A percentile compares a stretch with the other conserved stretches of the same genome.
phyloP scores from a whole-genome alignment of 805 yeast species.

The Teunomyces barrocoloradensis region DNA sequence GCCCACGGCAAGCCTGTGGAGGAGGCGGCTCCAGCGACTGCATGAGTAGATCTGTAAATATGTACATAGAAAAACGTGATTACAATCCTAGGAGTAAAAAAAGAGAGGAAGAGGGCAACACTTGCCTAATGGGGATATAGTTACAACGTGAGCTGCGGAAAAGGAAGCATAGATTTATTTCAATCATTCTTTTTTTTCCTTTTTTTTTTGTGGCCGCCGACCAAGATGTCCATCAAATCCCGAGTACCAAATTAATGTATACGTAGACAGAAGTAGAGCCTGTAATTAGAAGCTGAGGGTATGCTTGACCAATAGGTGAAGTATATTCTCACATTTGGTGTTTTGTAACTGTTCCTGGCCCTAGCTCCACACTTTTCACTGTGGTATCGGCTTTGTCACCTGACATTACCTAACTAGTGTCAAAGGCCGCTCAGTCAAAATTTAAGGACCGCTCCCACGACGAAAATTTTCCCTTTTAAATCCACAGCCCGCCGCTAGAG shows the following conservation, averaged over 20 bases:
- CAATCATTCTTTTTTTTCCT: neutral
- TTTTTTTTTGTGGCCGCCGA: neutral
- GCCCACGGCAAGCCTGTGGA: neutral
- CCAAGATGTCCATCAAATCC: too few species aligned
- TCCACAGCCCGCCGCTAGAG: neutral
- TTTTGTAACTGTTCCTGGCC: too few species aligned
- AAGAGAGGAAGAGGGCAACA: neutral
- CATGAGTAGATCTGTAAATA: conserved; percentile 9
- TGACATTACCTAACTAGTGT: conserved; percentile 12
- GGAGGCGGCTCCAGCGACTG: conserved; percentile 1
- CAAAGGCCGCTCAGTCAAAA: conserved; percentile 8
- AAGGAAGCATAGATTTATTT: neutral
- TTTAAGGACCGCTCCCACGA: conserved; percentile 8
- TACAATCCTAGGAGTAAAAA: neutral
- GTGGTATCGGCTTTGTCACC: conserved; percentile 7
- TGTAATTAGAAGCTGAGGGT: too few species aligned
- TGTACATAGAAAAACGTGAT: conserved; percentile 4
- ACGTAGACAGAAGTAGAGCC: too few species aligned
- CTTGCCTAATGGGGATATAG: neutral
- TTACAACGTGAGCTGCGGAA: neutral
- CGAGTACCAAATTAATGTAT: too few species aligned
- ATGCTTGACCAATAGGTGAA: too few species aligned
- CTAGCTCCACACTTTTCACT: neutral
- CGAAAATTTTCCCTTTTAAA: conserved; percentile 1
- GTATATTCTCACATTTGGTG: too few species aligned